phyloP scores from a whole-genome alignment of 208 protist genomes.

The Wallacemonas sp. region DNA sequence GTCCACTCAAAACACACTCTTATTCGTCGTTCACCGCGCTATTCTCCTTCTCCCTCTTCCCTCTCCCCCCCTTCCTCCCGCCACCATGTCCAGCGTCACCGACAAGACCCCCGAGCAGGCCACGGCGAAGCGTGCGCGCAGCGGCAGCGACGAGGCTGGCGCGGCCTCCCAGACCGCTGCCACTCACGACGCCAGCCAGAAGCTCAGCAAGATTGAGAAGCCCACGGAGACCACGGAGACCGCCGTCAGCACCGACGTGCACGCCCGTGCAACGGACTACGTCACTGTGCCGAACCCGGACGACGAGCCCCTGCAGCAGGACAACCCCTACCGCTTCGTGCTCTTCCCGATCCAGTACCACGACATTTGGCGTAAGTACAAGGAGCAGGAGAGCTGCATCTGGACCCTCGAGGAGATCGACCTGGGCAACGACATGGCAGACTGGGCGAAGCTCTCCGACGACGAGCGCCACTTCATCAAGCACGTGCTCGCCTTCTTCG shows the following conservation, averaged over 20 bases:
- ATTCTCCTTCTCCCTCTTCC: background rate
- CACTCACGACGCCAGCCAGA: background rate
- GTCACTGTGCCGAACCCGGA: constrained; percentile 21
- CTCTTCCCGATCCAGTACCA: constrained; percentile 98
- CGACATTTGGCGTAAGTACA: constrained; percentile 99
- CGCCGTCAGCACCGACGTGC: background rate
- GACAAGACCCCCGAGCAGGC: constrained; percentile 14
- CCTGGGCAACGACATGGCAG: constrained; percentile 92
- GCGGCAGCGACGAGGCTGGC: constrained; percentile 9
- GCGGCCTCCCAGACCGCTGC: constrained; percentile 7
- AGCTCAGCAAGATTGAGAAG: constrained; percentile 12
- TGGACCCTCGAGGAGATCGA: constrained; percentile 99
- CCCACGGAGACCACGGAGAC: background rate
- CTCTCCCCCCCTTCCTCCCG: background rate
- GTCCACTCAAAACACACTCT: too few species aligned
- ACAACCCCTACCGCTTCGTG: constrained; percentile 97
- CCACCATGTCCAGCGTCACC: background rate
- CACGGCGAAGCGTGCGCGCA: constrained; percentile 11
- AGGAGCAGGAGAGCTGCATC: constrained; percentile 97
- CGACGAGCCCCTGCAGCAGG: constrained; percentile 94
- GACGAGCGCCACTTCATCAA: constrained; percentile 99
- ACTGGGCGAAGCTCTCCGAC: constrained; percentile 96
- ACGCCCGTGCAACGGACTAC: constrained; percentile 6
- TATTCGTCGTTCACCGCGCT: too few species aligned
- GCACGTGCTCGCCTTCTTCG: constrained; percentile 99